Evolutionary conservation across 2,329 filamentous ascomycete genomes (phyloP).

Genomic region (Diplocarpon mali): DNA sequence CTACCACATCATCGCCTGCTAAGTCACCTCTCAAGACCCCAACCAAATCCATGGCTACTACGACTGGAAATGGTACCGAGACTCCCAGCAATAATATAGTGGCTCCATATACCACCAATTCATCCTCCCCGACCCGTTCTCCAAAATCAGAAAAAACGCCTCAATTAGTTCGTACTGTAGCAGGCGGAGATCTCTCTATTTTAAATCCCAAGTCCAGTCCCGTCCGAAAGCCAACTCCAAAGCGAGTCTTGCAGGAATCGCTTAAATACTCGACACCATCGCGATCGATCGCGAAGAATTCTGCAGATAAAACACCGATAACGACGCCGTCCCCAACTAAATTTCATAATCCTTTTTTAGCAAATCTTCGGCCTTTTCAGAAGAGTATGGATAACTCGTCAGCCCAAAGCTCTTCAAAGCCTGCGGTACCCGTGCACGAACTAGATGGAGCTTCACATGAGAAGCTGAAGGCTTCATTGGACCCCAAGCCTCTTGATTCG

Average conservation of each 20-base stretch:
- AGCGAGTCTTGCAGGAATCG: constrained; percentile 2
- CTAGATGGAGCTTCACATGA: neutral
- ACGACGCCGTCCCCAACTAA: constrained; percentile 3
- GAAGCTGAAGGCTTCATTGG: neutral
- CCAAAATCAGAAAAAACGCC: constrained; percentile 18
- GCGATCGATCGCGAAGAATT: neutral
- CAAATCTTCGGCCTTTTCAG: constrained; percentile 4
- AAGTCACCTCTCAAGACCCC: constrained; percentile 9
- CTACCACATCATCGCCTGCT: neutral
- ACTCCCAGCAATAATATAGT: constrained; percentile 15
- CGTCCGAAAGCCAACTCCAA: constrained; percentile 1
- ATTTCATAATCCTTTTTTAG: neutral
- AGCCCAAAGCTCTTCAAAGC: neutral
- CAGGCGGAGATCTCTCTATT: neutral
- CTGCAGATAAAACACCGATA: neutral
- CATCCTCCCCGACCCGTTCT: constrained; percentile 20
- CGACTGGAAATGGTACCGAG: neutral
- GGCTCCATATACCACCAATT: constrained; percentile 23
- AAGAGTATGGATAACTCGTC: constrained; percentile 2
- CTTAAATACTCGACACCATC: constrained; percentile 3
- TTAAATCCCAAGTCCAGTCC: constrained; percentile 2
- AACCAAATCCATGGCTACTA: constrained; percentile 4
- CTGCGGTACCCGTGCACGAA: neutral
- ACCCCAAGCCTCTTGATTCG: neutral
- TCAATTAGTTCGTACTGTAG: constrained; percentile 4